Conservation (phyloP, 768 basidiomycete genomes). For the Pleurotus giganteus region DNA sequence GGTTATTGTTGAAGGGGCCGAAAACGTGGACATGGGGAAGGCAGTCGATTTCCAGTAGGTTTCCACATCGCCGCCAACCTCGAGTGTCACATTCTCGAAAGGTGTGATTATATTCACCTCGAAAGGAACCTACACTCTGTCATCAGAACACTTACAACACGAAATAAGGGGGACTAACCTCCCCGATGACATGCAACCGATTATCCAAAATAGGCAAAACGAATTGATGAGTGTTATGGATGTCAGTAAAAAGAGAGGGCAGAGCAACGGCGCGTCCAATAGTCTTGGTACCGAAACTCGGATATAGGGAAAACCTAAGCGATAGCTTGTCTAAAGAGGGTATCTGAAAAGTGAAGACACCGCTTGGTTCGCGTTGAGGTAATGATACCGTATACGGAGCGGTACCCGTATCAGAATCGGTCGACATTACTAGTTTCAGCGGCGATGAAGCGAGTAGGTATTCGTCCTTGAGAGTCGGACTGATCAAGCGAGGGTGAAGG, state of each 20-base stretch:
- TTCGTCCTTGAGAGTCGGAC: conserved; percentile 63
- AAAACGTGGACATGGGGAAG: conserved; percentile 37
- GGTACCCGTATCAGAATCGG: conserved; percentile 76
- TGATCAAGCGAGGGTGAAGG: conserved; percentile 72
- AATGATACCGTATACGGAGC: conserved; percentile 90
- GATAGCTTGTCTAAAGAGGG: conserved; percentile 68
- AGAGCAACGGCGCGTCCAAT: conserved; percentile 91
- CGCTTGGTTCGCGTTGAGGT: conserved; percentile 68
- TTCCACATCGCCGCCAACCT: conserved; percentile 92
- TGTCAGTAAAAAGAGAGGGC: conserved; percentile 64
- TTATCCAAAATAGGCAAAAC: conserved; percentile 86
- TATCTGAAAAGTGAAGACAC: conserved; percentile 86
- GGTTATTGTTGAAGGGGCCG: conserved; percentile 33
- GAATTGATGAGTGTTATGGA: conserved; percentile 52
- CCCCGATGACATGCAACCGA: conserved; percentile 90
- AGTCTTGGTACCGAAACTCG: conserved; percentile 95
- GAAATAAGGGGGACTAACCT: conserved; percentile 46
- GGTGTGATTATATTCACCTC: conserved; percentile 84
- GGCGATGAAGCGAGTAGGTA: conserved; percentile 74
- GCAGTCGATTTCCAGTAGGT: conserved; percentile 97
- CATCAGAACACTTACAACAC: conserved; percentile 8
- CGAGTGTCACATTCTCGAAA: conserved; percentile 89
- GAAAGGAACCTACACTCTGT: conserved; percentile 70
- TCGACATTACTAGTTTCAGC: conserved; percentile 93
- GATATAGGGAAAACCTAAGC: conserved; percentile 93